These are phyloP conservation scores for Mortierella sp. DNA, from an alignment of 371 early-diverging fungal species.

Conservation along the genomic window DNA sequence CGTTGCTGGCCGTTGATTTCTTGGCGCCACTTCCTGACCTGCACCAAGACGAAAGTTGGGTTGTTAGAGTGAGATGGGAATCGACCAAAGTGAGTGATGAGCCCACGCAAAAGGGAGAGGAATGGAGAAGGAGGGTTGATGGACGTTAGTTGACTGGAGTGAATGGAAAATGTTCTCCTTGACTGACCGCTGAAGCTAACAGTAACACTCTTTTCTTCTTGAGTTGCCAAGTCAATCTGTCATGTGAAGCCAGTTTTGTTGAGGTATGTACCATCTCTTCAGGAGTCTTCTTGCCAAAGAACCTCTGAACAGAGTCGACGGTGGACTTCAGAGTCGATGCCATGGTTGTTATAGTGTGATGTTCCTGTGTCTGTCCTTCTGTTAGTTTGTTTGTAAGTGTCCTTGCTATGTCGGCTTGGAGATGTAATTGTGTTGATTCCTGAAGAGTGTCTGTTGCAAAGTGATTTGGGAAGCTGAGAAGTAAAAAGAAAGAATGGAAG, in stretches of 20 bases:
- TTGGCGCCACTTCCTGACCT: constrained; percentile 94
- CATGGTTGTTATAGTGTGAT: constrained; percentile 28
- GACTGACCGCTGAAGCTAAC: constrained; percentile 43
- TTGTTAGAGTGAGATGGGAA: neutral
- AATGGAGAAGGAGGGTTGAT: neutral
- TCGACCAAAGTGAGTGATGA: neutral
- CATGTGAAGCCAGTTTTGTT: neutral
- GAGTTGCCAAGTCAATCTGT: neutral
- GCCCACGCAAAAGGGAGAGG: neutral
- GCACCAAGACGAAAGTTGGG: neutral
- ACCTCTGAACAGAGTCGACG: constrained; percentile 65
- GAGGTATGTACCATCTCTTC: constrained; percentile 68
- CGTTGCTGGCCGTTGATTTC: constrained; percentile 91
- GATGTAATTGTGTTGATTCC: too few species aligned
- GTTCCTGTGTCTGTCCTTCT: too few species aligned
- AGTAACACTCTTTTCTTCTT: neutral
- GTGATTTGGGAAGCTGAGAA: too few species aligned
- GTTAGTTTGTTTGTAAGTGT: too few species aligned
- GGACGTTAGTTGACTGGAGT: neutral
- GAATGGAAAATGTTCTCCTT: neutral
- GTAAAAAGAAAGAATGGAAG: too few species aligned
- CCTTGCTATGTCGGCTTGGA: too few species aligned
- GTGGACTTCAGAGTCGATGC: constrained; percentile 52
- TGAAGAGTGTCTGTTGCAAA: too few species aligned
- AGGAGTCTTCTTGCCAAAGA: constrained; percentile 76